Conservation (phyloP, 1,139 yeast species). For the Yamadazyma membranifaciens region DNA sequence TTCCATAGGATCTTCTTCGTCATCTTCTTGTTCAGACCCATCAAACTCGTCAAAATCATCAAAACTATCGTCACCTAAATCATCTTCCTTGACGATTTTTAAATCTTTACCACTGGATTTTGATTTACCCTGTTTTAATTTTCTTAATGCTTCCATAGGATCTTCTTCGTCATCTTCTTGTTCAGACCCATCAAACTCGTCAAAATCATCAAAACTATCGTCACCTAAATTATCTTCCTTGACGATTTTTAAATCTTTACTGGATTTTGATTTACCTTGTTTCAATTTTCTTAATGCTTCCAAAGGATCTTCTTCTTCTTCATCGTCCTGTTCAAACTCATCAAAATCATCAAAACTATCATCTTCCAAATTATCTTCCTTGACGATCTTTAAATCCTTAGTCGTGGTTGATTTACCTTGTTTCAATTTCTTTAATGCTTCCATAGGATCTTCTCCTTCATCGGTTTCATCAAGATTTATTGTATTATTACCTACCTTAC, state of each 20-base stretch:
- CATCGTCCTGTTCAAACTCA: slow-evolving; percentile 14
- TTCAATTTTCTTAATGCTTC: slow-evolving; percentile 12
- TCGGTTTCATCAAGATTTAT: slow-evolving; percentile 7
- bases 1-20: slow-evolving; percentile 17
- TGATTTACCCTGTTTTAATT: slow-evolving; percentile 19
- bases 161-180: slow-evolving; percentile 18
- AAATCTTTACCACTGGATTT: slow-evolving; percentile 9
- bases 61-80: slow-evolving; percentile 9
- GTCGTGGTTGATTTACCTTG: slow-evolving; percentile 13
- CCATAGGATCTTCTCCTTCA: slow-evolving; percentile 20
- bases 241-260: slow-evolving; percentile 19
- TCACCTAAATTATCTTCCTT: slow-evolving; percentile 30
- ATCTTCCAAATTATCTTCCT: slow-evolving; percentile 29
- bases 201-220: slow-evolving; percentile 16
- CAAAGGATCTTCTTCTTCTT: slow-evolving; percentile 20
- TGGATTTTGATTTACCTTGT: slow-evolving; percentile 13
- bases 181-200: slow-evolving; percentile 13
- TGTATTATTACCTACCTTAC: neutral
- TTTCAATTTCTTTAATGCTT: slow-evolving; percentile 10
- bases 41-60: slow-evolving; percentile 11
- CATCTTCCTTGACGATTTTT: slow-evolving; percentile 23
- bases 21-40: slow-evolving; percentile 13
- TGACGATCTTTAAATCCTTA: slow-evolving; percentile 20
- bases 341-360: slow-evolving; percentile 16
- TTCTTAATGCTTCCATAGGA: slow-evolving; percentile 23